Conservation (phyloP, 371 early-diverging fungal genomes). For the Globomyces sp. region DNA sequence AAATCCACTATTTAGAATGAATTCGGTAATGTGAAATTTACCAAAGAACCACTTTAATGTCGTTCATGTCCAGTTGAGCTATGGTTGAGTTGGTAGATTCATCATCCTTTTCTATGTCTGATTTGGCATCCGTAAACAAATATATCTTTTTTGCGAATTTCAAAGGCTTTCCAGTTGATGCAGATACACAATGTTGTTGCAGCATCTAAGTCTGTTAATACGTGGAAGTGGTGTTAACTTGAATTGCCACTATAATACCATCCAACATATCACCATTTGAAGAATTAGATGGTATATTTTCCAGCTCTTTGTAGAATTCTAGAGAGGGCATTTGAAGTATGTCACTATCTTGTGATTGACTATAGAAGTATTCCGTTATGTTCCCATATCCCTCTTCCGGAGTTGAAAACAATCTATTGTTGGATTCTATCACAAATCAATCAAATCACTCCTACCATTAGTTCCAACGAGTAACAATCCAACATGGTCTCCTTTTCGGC, state of each 20-base stretch:
- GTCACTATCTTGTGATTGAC: not conserved
- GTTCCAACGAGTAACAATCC: slow-evolving; percentile 9
- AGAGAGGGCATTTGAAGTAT: not conserved
- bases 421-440: slow-evolving; percentile 4
- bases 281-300: not conserved
- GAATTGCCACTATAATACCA: slow-evolving; percentile 3
- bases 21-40: slow-evolving; percentile 33
- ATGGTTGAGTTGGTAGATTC: slow-evolving; percentile 38
- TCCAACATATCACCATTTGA: slow-evolving; percentile 9
- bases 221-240: not conserved
- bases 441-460: not conserved
- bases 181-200: slow-evolving; percentile 3
- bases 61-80: slow-evolving; percentile 36
- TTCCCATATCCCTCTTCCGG: slow-evolving; percentile 11
- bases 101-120: slow-evolving; percentile 18
- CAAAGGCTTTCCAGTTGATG: slow-evolving; percentile 52
- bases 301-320: slow-evolving; percentile 1
- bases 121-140: slow-evolving; percentile 61
- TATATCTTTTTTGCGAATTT: slow-evolving; percentile 67
- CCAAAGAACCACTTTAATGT: slow-evolving; percentile 58
- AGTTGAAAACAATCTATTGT: not conserved
- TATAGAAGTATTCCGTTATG: not conserved
- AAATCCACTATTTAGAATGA: slow-evolving; percentile 37
- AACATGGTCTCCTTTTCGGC: slow-evolving; percentile 14
- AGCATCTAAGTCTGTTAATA: not conserved